Evolutionary conservation across 1,284 basidiomycete species (phyloP), one percentile per base, ranked within the genome.

Genomic region (Puccinia brachypodii): DNA sequence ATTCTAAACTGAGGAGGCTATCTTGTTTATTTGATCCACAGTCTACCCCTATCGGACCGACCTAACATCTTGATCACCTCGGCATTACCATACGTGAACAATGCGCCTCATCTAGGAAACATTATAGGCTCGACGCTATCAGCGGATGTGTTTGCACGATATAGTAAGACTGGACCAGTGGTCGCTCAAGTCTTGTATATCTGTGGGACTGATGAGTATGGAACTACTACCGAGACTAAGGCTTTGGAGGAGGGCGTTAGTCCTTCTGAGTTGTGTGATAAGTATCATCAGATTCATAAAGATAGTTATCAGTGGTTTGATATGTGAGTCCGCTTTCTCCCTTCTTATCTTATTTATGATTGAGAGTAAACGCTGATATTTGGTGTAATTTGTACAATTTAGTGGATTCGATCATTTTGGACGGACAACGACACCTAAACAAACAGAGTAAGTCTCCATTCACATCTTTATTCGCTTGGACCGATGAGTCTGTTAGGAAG

Each of bases 201-300:
- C 83, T 99, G 97, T 87, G 97, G 97, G 68, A 99, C 97, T 6
- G 96, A 99, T 86, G 96, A 99, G 88, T 99, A 99, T 85, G 96
- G 96, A 44, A 99, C 96, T 1, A 96, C 96, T 0, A 98, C 97
- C 0, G 96, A 99, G 89, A 98, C 96, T 1, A 93, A 97, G 88
- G 97, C 96, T 3, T 87, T 98, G 82, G 97, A 98, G 87, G 97
- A 99, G 87, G 92, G 92, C 0, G 88, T 98, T 36, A 92, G 93
- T 8, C 95, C 97, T 0, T 89, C 90, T 84, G 91, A 93, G 85
- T 90, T 99, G 3, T 97, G 95, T 87, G 94, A 97, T 88, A 97
- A 98, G 88, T 98, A 98, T 87, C 89, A 96, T 86, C 89, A 90
- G 40, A 89, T 98, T 16, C 96, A 99, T 85, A 92, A 91, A 81